Evolutionary conservation across 257 asterid species (phyloP).

Genomic region (Salvia miltiorrhiza): DNA sequence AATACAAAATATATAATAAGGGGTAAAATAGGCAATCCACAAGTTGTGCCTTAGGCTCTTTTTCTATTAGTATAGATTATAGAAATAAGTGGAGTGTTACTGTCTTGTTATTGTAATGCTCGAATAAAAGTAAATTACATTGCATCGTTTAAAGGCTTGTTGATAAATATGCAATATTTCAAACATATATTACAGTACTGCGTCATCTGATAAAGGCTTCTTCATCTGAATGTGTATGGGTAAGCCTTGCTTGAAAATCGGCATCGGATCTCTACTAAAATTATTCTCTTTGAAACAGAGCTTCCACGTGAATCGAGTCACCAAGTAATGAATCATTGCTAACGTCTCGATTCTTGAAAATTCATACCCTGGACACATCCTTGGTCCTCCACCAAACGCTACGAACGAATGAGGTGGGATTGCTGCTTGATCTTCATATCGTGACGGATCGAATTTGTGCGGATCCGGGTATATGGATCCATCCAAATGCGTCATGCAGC

Average conservation of each 20-base stretch:
- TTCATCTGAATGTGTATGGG: too few species aligned
- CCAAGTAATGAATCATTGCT: background rate
- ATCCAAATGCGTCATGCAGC: constrained; percentile 19
- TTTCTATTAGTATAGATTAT: too few species aligned
- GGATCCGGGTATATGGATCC: constrained; percentile 21
- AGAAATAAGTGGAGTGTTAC: background rate
- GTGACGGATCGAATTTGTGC: background rate
- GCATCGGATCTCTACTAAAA: background rate
- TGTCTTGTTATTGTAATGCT: background rate
- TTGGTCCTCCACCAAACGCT: constrained; percentile 3
- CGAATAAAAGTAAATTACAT: background rate
- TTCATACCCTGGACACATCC: background rate
- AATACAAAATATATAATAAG: too few species aligned
- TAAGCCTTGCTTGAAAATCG: constrained; percentile 1
- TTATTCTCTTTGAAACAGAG: background rate
- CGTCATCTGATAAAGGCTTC: too few species aligned
- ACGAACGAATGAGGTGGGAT: constrained; percentile 2
- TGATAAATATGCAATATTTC: too few species aligned
- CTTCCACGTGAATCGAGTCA: constrained; percentile 17
- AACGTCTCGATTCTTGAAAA: background rate
- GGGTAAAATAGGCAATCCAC: too few species aligned
- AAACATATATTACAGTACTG: too few species aligned
- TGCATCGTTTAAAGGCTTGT: background rate
- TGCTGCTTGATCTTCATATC: background rate
- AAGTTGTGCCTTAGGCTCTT: too few species aligned